Conservation (phyloP, 352 stramenopile species). For the Globisporangium abappressorium region DNA sequence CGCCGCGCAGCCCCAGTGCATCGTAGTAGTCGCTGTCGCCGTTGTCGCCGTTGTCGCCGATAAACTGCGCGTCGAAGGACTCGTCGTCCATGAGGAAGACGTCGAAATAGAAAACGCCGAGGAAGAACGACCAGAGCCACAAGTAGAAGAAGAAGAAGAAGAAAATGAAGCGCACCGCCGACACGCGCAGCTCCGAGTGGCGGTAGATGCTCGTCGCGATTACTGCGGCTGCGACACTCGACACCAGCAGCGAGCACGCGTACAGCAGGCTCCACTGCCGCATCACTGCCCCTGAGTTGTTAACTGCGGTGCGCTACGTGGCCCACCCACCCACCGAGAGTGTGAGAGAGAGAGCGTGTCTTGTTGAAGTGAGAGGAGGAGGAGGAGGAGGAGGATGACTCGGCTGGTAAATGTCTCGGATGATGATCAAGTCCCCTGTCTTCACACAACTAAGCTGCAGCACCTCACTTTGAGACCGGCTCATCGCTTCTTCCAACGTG, state of each 20-base stretch:
- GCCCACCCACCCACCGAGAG: neutral
- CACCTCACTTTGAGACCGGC: too few species aligned
- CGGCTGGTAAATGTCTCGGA: neutral
- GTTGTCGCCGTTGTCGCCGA: neutral
- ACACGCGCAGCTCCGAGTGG: constrained; percentile 36
- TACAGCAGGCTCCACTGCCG: constrained; percentile 46
- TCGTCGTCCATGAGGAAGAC: constrained; percentile 26
- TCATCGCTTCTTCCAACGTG: neutral
- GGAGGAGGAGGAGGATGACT: neutral
- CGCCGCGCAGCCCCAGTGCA: constrained; percentile 32
- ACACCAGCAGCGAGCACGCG: constrained; percentile 34
- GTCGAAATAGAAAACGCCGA: constrained; percentile 42
- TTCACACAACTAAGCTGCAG: too few species aligned
- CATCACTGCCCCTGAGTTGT: constrained; percentile 13
- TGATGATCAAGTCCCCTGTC: neutral
- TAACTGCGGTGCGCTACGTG: too few species aligned
- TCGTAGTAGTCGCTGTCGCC: constrained; percentile 31
- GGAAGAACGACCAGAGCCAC: constrained; percentile 58
- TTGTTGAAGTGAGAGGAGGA: neutral
- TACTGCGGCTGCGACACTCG: constrained; percentile 32
- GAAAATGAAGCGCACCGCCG: constrained; percentile 45
- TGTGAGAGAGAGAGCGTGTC: neutral
- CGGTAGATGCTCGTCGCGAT: constrained; percentile 35
- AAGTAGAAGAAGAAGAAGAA: constrained; percentile 63
- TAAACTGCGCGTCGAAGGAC: constrained; percentile 11